Percentiles rank a stretch among this genome's conserved stretches.
These are phyloP conservation scores for Vitis hybrid DNA, from an alignment of 177 flowering plant genomes.

Conservation along the genomic window DNA sequence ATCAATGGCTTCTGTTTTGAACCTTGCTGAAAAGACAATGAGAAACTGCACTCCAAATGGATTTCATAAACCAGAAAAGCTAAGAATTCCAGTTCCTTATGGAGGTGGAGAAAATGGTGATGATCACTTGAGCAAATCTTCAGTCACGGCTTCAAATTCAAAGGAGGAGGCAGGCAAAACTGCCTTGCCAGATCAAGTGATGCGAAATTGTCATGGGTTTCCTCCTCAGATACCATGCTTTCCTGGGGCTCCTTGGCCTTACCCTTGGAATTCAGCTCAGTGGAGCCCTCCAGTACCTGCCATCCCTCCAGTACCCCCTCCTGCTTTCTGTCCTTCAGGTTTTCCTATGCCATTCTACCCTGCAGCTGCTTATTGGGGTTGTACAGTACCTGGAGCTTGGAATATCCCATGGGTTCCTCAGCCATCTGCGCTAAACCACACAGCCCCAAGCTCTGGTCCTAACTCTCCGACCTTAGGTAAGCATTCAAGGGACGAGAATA, in stretches of 20 bases:
- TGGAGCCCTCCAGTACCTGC: conserved; percentile 30
- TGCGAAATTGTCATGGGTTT: conserved; percentile 22
- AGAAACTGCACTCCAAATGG: conserved; percentile 24
- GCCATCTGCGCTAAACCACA: conserved; percentile 22
- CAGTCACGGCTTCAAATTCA: conserved; percentile 14
- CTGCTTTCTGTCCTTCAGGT: conserved; percentile 36
- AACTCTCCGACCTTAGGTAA: conserved; percentile 49
- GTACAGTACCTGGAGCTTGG: conserved; percentile 38
- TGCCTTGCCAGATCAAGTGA: conserved; percentile 14
- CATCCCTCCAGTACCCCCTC: conserved; percentile 19
- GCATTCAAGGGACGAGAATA: conserved; percentile 45
- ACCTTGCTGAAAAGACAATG: conserved; percentile 34
- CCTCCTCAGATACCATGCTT: conserved; percentile 33
- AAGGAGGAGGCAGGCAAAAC: conserved; percentile 23
- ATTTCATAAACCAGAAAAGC: conserved; percentile 28
- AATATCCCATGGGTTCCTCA: conserved; percentile 34
- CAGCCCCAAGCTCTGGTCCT: conserved; percentile 24
- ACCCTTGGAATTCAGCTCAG: conserved; percentile 38
- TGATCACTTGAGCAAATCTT: conserved; percentile 16
- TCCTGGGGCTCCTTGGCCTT: conserved; percentile 47
- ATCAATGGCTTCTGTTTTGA: conserved; percentile 42
- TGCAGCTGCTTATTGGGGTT: conserved; percentile 40
- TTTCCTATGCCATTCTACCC: conserved; percentile 46
- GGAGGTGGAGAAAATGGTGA: conserved; percentile 23
- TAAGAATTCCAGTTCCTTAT: conserved; percentile 22